These are phyloP conservation scores for Alloteropsis semialata DNA, from an alignment of 176 grass and related monocot species.

Conservation along the genomic window DNA sequence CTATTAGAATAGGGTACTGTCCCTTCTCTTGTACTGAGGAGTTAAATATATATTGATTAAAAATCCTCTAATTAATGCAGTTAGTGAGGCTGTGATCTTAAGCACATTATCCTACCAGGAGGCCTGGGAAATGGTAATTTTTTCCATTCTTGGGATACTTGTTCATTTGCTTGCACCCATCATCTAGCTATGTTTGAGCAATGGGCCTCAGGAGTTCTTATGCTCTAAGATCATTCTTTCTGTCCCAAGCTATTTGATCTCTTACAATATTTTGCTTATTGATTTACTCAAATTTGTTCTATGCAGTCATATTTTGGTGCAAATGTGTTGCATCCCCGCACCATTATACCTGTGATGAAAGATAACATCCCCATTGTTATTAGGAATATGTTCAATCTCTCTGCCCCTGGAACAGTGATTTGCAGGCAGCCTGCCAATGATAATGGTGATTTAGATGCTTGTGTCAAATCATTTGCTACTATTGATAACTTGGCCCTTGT, in stretches of 20 bases:
- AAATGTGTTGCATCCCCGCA: constrained; percentile 96
- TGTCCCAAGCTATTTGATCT: constrained; percentile 17
- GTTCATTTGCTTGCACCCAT: background rate
- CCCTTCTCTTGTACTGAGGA: constrained; percentile 9
- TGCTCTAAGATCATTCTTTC: constrained; percentile 15
- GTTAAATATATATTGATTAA: constrained; percentile 21
- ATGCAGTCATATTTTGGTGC: constrained; percentile 93
- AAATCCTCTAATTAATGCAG: constrained; percentile 54
- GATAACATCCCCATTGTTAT: constrained; percentile 91
- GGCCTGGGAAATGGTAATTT: constrained; percentile 99
- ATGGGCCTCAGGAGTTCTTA: background rate
- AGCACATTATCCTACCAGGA: constrained; percentile 95
- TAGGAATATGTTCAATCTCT: constrained; percentile 90
- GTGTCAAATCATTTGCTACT: constrained; percentile 96
- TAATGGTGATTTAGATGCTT: constrained; percentile 72
- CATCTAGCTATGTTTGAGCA: background rate
- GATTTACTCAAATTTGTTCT: constrained; percentile 35
- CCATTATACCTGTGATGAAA: constrained; percentile 99
- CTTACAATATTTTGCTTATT: background rate
- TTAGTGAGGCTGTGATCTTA: constrained; percentile 96
- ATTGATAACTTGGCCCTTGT: constrained; percentile 96
- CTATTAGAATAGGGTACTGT: background rate
- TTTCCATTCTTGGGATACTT: constrained; percentile 27
- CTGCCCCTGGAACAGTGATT: constrained; percentile 80
- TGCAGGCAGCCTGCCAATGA: constrained; percentile 69